These are phyloP conservation scores for Bretschneidera sinensis DNA, from an alignment of 345 rosid species.

Conservation along the genomic window DNA sequence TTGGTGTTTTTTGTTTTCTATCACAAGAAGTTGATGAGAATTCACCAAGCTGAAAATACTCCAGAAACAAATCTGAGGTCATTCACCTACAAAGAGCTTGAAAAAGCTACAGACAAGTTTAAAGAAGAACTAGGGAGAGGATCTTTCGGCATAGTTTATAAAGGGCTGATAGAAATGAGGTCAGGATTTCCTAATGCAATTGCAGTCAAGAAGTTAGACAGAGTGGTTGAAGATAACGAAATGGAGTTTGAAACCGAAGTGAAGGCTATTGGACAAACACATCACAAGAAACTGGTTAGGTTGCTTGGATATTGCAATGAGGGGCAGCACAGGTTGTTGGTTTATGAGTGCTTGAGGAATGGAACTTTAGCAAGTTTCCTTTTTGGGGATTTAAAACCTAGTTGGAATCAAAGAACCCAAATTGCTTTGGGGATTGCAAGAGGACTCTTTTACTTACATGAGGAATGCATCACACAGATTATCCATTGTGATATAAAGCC, in stretches of 20 bases:
- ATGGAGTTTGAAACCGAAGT: slow-evolving; percentile 35
- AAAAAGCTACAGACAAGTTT: slow-evolving; percentile 28
- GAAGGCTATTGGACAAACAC: slow-evolving; percentile 26
- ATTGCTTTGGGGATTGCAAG: too few species aligned
- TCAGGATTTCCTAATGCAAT: not conserved
- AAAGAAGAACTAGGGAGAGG: slow-evolving; percentile 29
- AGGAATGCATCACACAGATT: too few species aligned
- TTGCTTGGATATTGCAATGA: too few species aligned
- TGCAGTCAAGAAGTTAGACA: too few species aligned
- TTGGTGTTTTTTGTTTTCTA: slow-evolving; percentile 12
- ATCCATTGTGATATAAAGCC: too few species aligned
- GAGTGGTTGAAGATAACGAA: slow-evolving; percentile 16
- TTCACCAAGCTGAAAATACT: slow-evolving; percentile 7
- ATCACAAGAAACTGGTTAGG: slow-evolving; percentile 42
- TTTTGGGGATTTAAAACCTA: too few species aligned
- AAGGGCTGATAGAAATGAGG: slow-evolving; percentile 18
- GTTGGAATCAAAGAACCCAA: too few species aligned
- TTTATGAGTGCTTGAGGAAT: too few species aligned
- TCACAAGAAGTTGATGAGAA: not conserved
- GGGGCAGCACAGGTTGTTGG: too few species aligned
- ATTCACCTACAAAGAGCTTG: slow-evolving; percentile 33
- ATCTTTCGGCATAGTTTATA: slow-evolving; percentile 38
- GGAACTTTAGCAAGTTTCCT: too few species aligned
- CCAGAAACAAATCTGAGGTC: slow-evolving; percentile 18
- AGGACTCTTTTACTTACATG: too few species aligned